Percentiles rank a stretch among this genome's conserved stretches.
These are phyloP conservation scores for Jamesozyma hellenica DNA, from an alignment of 805 yeast genomes.

Conservation along the genomic window DNA sequence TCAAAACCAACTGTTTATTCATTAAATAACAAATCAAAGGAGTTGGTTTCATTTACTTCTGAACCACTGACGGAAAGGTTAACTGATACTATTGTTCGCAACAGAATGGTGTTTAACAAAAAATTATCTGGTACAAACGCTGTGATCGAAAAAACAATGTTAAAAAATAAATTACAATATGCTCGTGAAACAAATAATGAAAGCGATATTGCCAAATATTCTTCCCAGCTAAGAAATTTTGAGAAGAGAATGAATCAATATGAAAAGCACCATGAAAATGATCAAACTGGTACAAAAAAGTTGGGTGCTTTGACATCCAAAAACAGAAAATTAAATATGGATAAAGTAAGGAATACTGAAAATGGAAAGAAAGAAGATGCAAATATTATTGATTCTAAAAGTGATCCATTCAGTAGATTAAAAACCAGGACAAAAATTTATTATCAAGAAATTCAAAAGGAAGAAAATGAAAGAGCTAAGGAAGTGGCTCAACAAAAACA, in stretches of 20 bases:
- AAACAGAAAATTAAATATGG: slow-evolving; percentile 73
- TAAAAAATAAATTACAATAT: slow-evolving; percentile 64
- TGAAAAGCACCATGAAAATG: slow-evolving; percentile 32
- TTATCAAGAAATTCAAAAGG: slow-evolving; percentile 46
- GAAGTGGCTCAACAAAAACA: slow-evolving; percentile 42
- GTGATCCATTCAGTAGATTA: slow-evolving; percentile 83
- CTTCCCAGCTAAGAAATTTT: slow-evolving; percentile 37
- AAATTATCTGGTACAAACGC: slow-evolving; percentile 57
- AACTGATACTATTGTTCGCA: slow-evolving; percentile 67
- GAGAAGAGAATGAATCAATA: slow-evolving; percentile 31
- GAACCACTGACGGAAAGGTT: slow-evolving; percentile 62
- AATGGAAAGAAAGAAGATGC: slow-evolving; percentile 40
- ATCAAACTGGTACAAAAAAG: slow-evolving; percentile 34
- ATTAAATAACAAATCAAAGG: slow-evolving; percentile 53
- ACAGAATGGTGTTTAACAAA: slow-evolving; percentile 54
- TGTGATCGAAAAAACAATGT: slow-evolving; percentile 60
- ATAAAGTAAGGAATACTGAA: slow-evolving; percentile 72
- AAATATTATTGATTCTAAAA: slow-evolving; percentile 30
- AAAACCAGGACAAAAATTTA: slow-evolving; percentile 81
- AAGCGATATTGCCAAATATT: slow-evolving; percentile 37
- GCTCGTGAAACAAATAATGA: slow-evolving; percentile 53
- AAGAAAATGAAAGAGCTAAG: slow-evolving; percentile 50
- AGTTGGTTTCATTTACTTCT: slow-evolving; percentile 51
- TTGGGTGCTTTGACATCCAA: slow-evolving; percentile 72
- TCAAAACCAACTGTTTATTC: slow-evolving; percentile 49